Evolutionary conservation across 352 stramenopile species (phyloP).

Genomic region (Globisporangium camurandrum): DNA sequence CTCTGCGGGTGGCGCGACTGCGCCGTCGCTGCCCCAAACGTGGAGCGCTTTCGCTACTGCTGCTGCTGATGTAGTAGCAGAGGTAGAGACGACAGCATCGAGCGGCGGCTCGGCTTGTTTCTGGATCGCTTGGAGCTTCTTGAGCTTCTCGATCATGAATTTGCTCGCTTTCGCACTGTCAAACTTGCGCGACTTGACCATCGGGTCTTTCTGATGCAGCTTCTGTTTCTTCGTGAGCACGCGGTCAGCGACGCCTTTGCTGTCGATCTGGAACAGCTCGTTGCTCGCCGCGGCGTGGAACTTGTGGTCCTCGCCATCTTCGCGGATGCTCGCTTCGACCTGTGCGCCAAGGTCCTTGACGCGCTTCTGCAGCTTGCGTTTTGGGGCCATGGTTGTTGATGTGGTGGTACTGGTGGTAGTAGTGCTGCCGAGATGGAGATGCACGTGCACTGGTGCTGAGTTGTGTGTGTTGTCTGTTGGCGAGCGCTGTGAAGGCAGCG

Average conservation of each 20-base stretch:
- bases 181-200: conserved; percentile 72
- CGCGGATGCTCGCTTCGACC: conserved; percentile 73
- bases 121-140: conserved; percentile 40
- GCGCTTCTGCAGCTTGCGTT: conserved; percentile 58
- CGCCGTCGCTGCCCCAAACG: conserved; percentile 44
- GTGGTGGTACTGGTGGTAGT: too few relatives aligned
- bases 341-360: conserved; percentile 54
- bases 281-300: conserved; percentile 57
- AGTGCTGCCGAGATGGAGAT: neutral
- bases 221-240: conserved; percentile 69
- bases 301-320: conserved; percentile 73
- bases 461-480: neutral
- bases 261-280: conserved; percentile 82
- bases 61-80: neutral
- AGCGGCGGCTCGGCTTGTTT: conserved; percentile 6
- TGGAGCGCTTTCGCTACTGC: conserved; percentile 3
- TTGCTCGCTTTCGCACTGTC: conserved; percentile 53
- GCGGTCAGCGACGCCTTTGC: conserved; percentile 31
- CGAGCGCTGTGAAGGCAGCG: neutral
- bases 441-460: neutral
- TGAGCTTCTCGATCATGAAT: conserved; percentile 37
- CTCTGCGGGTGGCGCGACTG: conserved; percentile 25
- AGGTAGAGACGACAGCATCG: conserved; percentile 11
- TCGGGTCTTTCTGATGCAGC: conserved; percentile 53
- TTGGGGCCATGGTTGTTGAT: conserved; percentile 34